phyloP scores from a whole-genome alignment of 2,329 filamentous ascomycete genomes.

The Arthrobotrys sinensis region DNA sequence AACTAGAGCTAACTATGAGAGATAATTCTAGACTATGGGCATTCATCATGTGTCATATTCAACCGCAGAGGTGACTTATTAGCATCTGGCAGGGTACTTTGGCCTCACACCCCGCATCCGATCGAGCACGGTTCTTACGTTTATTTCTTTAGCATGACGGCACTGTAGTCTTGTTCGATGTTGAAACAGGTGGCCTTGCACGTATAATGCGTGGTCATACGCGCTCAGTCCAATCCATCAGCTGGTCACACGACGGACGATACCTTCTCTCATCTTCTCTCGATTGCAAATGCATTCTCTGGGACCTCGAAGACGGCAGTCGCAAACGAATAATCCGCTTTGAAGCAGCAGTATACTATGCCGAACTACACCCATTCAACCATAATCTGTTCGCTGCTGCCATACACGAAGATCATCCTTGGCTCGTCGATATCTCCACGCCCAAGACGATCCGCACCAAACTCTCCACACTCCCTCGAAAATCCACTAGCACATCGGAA shows the following conservation, averaged over 20 bases:
- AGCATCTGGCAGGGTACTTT: conserved; percentile 84
- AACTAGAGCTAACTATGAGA: conserved; percentile 85
- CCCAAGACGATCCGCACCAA: conserved; percentile 45
- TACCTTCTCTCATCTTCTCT: conserved; percentile 94
- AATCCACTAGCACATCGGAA: conserved; percentile 76
- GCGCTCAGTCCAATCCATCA: conserved; percentile 89
- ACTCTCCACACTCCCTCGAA: conserved; percentile 75
- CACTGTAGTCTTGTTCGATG: conserved; percentile 94
- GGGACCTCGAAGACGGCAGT: conserved; percentile 84
- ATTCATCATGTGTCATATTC: conserved; percentile 82
- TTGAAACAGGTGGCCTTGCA: conserved; percentile 96
- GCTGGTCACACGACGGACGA: conserved; percentile 92
- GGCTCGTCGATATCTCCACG: conserved; percentile 83
- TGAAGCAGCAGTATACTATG: conserved; percentile 93
- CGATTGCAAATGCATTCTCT: conserved; percentile 96
- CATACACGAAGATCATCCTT: conserved; percentile 91
- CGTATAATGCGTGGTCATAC: conserved; percentile 94
- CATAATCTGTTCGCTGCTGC: conserved; percentile 90
- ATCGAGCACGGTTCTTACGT: conserved; percentile 44
- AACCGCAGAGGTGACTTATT: conserved; percentile 95
- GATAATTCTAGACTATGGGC: conserved; percentile 77
- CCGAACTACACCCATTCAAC: conserved; percentile 91
- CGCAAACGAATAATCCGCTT: conserved; percentile 89
- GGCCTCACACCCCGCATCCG: conserved; percentile 16
- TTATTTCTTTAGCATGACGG: conserved; percentile 77